These are phyloP conservation scores for Coffea eugenioides DNA, from an alignment of 257 asterid species.

Conservation along the genomic window DNA sequence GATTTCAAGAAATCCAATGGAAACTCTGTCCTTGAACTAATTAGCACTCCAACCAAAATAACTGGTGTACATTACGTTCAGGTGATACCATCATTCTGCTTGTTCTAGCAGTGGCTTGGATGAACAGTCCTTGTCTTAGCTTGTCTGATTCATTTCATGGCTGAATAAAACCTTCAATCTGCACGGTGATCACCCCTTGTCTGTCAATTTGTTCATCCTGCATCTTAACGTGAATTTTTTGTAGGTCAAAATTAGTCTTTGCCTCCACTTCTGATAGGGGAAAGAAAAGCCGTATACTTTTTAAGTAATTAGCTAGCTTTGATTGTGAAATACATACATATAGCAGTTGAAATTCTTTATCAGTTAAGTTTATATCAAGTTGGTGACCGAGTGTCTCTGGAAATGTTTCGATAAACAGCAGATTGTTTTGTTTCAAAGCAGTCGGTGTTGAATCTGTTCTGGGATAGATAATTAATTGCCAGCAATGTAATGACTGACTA, in stretches of 20 bases:
- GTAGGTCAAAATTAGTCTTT: neutral
- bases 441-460: neutral
- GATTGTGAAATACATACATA: neutral
- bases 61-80: conserved; percentile 98
- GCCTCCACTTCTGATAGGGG: neutral
- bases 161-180: neutral
- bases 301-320: neutral
- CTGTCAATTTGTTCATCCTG: neutral
- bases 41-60: conserved; percentile 86
- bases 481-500: neutral
- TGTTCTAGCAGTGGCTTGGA: neutral
- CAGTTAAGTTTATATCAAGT: neutral
- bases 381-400: neutral
- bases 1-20: conserved; percentile 80
- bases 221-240: neutral
- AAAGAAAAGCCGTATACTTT: neutral
- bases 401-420: neutral
- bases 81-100: conserved; percentile 45
- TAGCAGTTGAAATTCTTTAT: neutral
- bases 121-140: neutral
- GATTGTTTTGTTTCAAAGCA: neutral
- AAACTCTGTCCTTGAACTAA: conserved; percentile 72
- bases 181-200: neutral
- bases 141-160: neutral
- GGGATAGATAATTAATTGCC: neutral